These are phyloP conservation scores for Cladosporium sp. DNA, from an alignment of 2,329 filamentous ascomycete species.

Conservation along the genomic window DNA sequence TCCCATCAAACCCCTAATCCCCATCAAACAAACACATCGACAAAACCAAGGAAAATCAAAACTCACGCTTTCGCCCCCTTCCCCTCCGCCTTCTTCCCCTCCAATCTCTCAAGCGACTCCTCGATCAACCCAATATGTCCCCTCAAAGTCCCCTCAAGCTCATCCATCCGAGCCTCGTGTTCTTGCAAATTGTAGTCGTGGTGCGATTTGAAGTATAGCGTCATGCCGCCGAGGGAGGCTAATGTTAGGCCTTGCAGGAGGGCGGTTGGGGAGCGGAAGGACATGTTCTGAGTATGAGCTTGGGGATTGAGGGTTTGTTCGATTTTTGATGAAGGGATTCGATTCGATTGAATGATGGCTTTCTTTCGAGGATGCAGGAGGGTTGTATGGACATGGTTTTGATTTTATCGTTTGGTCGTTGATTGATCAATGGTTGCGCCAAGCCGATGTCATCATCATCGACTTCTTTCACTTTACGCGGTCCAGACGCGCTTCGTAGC, in stretches of 20 bases:
- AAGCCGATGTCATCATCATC: neutral
- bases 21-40: neutral
- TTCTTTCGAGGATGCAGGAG: no score
- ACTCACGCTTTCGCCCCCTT: conserved; percentile 36
- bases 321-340: no score
- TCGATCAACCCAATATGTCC: conserved; percentile 47
- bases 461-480: neutral
- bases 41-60: neutral
- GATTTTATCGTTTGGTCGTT: no score
- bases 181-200: conserved; percentile 43
- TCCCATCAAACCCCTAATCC: neutral
- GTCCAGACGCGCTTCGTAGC: neutral
- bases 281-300: no score
- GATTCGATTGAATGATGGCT: neutral
- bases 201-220: conserved; percentile 26
- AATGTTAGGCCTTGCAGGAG: conserved; percentile 17
- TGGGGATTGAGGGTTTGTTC: no score
- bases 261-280: conserved; percentile 17
- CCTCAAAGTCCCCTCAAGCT: conserved; percentile 44
- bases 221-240: conserved; percentile 17
- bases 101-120: conserved; percentile 39
- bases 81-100: conserved; percentile 35
- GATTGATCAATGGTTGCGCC: no score
- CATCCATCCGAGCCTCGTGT: conserved; percentile 45
- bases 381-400: no score